Evolutionary conservation across 495 filamentous ascomycete species (phyloP), one percentile per base, ranked within the genome.

Genomic region (Penicillium cosmopolitanum): DNA sequence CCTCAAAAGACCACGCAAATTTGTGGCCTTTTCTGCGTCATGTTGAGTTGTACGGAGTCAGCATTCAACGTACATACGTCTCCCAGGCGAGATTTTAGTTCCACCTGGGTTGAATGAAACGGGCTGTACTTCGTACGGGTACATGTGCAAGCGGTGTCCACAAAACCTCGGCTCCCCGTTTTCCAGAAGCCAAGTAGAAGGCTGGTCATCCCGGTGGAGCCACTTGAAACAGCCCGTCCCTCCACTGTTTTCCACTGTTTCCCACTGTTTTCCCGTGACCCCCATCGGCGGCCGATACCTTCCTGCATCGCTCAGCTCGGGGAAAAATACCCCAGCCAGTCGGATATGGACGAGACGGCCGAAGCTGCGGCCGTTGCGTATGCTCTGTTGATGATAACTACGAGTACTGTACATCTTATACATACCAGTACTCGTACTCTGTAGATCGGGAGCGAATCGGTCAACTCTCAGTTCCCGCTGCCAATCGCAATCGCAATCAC

Each of bases 111-210:
- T 48, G 11, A 48, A 19, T 23, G 19, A 23, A 13, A 19, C 46
- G 46, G 46, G 19, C 21, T 23, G 36, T 38, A 38, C 11, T 5
- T 21, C 19, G 19, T 21, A 21, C 19, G 19, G 12, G 23, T 48
- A 23, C 46, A 48, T 48, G 46, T 48, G 19, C 19, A 1, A 21
- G 19, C 2, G 46, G 46, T 48, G 46, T 48, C 21, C 46, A 48
- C 46, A 25, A 50, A 38, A 55, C 64, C 64, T 64, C 64, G 64
- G 64, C 55, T 57, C 57, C 35, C 46, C 28, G 50, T 56, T 57
- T 63, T 61, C 64, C 57, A 58, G 61, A 59, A 67, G 52, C 28
- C 47, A 36, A 28, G 55, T 56, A 60, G 64, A 64, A 66, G 57
- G 52, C 51, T 43, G 46, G 21, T 28, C 9, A n/a, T 23, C 10